Base-by-base conservation (phyloP, 208 protist species). In the Crithidia sp. region DNA sequence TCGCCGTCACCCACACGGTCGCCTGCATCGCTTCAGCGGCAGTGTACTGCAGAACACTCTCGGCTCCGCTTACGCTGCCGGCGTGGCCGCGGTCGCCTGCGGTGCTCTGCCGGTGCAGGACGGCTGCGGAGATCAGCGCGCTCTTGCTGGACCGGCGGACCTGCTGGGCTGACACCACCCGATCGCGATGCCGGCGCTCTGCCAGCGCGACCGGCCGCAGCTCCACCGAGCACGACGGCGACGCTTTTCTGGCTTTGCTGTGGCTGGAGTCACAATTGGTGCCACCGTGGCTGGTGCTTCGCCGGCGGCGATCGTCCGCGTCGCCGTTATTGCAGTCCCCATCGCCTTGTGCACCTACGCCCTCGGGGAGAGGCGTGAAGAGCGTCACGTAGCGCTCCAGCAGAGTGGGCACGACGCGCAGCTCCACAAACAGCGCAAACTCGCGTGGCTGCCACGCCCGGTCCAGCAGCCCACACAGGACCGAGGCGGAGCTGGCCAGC, bases 401-500 rank as follows among this genome's bases (percentile, higher is more conserved):
- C 36, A 95, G 67, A 12, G 80, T 81, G 12, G 78, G 67, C n/a
- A 83, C 72, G 2, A 86, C 76, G 17, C 74, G 59, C 39, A 86
- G 59, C 36, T 86, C 68, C 40, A 82, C 67, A 17, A 95, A 75
- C 49, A 88, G 83, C 45, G 79, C 76, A 49, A 95, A 82, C 55
- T 93, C 90, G 47, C 82, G 71, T 10, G 90, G 82, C 28, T 64
- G 54, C 90, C 90, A 95, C 3, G 68, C 58, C n/a, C 86, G 81
- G 61, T 88, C 75, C 0, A 93, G 82, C 3, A 91, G 81, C 5
- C 79, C 80, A 63, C 90, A 90, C 40, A 95, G 67, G 7, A 87
- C 81, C 7, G 84, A 60, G 9, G 79, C 73, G 13, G 76, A 66
- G 50, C 65, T 74, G 28, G 59, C 65, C 37, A 52, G 28, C 37